Base-by-base conservation (phyloP, 805 yeast species). In the Cyberlindnera sargentensis region DNA sequence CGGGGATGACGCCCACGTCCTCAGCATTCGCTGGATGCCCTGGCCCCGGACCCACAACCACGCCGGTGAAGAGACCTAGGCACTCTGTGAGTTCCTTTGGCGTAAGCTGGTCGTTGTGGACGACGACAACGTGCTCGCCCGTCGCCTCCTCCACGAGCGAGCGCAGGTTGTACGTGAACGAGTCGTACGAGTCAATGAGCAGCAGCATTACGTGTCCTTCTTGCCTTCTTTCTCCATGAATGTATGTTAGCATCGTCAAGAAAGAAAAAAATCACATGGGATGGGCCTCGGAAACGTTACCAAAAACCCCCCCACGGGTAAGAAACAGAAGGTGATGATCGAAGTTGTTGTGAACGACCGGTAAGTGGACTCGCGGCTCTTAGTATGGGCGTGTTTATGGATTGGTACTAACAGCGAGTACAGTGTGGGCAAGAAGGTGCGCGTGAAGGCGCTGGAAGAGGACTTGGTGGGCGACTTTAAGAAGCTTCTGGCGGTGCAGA, bases 21-120 rank as follows among this genome's bases (percentile, higher is more conserved):
- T 57, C 32, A 4, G 72, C 56, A 52, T 67, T 65, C 1, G 65
- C 62, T 0, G 99, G 99, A 52, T 85, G 78, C 0, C 99, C 99
- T 0, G 99, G 99, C 0, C 99, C 99, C 0, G 99, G 99, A 0
- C 99, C 99, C 7, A 93, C 72, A 0, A 93, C 78, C 3, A 93
- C 70, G 31, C 88, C 88, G 45, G 84, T 87, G 51, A 87, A 80
- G 6, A 67, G 56, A 1, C 71, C 67, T 20, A 86, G 56, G 45
- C 73, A 69, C 2, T 55, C 46, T 5, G 53, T 51, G 39, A 84
- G 66, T 30, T 68, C 69, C 1, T 50, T 40, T 4, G 60, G 57
- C 60, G 67, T 34, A 25, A 63, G 53, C 1, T 66, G 49, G 46
- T 66, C 69, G 37, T 65, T 66, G 43, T 62, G 71, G 27, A 67